Conservation (phyloP, 2,329 filamentous ascomycete genomes). For the Talaromyces sp. region DNA sequence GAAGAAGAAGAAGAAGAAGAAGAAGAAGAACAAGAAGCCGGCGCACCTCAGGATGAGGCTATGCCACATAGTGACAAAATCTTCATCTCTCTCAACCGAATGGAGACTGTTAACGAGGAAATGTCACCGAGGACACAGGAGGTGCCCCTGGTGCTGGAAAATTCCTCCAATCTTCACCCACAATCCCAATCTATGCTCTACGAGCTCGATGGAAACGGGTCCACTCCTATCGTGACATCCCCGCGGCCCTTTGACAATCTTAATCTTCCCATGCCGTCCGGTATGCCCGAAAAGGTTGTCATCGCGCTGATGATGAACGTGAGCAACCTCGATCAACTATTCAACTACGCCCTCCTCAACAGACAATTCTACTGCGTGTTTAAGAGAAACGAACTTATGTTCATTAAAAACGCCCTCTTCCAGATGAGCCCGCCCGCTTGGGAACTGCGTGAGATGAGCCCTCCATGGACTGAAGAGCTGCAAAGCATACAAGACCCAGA, state of each 20-base stretch:
- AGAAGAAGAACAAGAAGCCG: neutral
- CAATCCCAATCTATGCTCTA: constrained; percentile 19
- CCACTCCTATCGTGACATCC: constrained; percentile 14
- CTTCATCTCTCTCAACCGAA: constrained; percentile 1
- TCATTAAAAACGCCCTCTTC: constrained; percentile 48
- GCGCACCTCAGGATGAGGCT: neutral
- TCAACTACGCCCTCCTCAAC: constrained; percentile 50
- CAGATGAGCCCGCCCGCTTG: constrained; percentile 55
- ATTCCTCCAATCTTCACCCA: neutral
- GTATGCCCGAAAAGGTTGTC: constrained; percentile 47
- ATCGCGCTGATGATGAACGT: constrained; percentile 48
- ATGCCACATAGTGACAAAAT: constrained; percentile 6
- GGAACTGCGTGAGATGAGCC: constrained; percentile 56
- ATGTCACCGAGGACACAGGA: constrained; percentile 1
- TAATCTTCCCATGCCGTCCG: constrained; percentile 33
- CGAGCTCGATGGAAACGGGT: constrained; percentile 27
- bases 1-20: neutral
- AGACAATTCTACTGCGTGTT: constrained; percentile 54
- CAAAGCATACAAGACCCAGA: constrained; percentile 39
- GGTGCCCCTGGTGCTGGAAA: constrained; percentile 6
- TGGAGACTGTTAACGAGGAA: constrained; percentile 2
- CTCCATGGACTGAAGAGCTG: constrained; percentile 43
- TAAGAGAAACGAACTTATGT: constrained; percentile 51
- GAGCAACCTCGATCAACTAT: constrained; percentile 50
- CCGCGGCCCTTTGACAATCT: constrained; percentile 6